Base-by-base conservation (phyloP, 1,284 basidiomycete species). In the Naganishia liquefaciens region DNA sequence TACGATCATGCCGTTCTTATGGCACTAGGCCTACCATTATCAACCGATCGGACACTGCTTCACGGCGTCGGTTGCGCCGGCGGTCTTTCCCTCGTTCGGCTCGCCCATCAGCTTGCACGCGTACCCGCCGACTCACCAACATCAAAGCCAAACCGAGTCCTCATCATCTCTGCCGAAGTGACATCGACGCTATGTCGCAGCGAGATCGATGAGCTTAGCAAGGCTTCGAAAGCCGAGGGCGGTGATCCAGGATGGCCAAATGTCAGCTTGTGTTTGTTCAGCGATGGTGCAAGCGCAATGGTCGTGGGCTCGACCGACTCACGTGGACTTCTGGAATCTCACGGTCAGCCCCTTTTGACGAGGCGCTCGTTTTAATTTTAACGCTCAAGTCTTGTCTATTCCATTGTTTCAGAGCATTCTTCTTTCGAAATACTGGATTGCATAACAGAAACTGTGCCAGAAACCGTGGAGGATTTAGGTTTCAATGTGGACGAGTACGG, bases 11-110 rank as follows among this genome's bases (percentile, higher is more conserved):
- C 62, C 42, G 42, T 70, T 10, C 63, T 65, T 27, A 60, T 68
- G 54, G 54, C 44, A 11, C 64, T 70, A 4, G 63, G 62, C 6
- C 64, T 70, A 6, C 40, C 51, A 19, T 25, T 67, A 3, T 37
- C 39, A 5, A 62, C 62, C 21, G 63, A 68, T 27, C 54, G 68
- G 37, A 70, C 68, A 5, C 54, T 70, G 23, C 58, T 70, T 11
- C 64, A 69, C 42, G 69, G 69, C 19, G 66, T 70, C 27, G 69
- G 69, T 19, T 70, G 69, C 54, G 66, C 69, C 15, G 69, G 68
- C 3, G 68, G 68, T 17, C 50, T 69, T 19, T 66, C 65, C 17
- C 53, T 63, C 17, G 42, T 69, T 42, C 65, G 68, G n/a, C 64
- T 69, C 15, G 68, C 68, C 17, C 55, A 62, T 21, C 62, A 62